phyloP scores from a whole-genome alignment of 2,329 filamentous ascomycete genomes.

The Diaporthe vaccinii region DNA sequence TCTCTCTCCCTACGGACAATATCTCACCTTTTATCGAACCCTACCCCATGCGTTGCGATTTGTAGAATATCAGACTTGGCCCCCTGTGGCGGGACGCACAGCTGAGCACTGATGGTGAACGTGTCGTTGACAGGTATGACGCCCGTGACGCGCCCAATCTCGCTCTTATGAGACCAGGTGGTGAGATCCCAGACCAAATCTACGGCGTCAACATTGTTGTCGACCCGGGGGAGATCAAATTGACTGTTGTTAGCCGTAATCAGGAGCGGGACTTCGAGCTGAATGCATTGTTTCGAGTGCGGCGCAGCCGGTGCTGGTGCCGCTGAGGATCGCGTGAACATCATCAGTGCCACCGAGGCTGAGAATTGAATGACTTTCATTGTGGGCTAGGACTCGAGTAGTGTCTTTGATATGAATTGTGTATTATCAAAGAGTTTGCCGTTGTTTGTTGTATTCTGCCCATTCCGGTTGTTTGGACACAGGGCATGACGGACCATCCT shows the following conservation, averaged over 20 bases:
- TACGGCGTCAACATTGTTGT: slow-evolving; percentile 47
- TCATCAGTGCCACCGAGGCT: not conserved
- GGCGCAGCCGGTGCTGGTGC: not conserved
- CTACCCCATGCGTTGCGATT: slow-evolving; percentile 58
- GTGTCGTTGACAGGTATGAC: slow-evolving; percentile 37
- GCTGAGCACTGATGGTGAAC: slow-evolving; percentile 44
- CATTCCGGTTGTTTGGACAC: not conserved
- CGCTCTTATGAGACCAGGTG: slow-evolving; percentile 40
- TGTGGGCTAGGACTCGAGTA: not conserved
- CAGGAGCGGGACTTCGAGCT: not conserved
- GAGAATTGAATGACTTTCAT: not conserved
- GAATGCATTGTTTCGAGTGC: slow-evolving; percentile 19
- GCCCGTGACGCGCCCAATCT: slow-evolving; percentile 35
- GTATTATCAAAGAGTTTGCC: not conserved
- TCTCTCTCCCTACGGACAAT: not conserved
- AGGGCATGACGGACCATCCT: not conserved
- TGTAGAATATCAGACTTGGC: slow-evolving; percentile 49
- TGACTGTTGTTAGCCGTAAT: slow-evolving; percentile 6
- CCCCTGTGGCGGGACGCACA: slow-evolving; percentile 43
- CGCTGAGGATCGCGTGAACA: not conserved
- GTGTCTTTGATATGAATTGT: not conserved
- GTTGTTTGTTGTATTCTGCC: not conserved
- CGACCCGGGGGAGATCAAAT: slow-evolving; percentile 43
- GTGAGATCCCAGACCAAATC: slow-evolving; percentile 45
- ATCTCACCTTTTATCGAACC: slow-evolving; percentile 61